Percentiles rank a stretch among this genome's conserved stretches.
phyloP scores from a whole-genome alignment of 2,329 filamentous ascomycete species.

The Uncinocarpus reesii region DNA sequence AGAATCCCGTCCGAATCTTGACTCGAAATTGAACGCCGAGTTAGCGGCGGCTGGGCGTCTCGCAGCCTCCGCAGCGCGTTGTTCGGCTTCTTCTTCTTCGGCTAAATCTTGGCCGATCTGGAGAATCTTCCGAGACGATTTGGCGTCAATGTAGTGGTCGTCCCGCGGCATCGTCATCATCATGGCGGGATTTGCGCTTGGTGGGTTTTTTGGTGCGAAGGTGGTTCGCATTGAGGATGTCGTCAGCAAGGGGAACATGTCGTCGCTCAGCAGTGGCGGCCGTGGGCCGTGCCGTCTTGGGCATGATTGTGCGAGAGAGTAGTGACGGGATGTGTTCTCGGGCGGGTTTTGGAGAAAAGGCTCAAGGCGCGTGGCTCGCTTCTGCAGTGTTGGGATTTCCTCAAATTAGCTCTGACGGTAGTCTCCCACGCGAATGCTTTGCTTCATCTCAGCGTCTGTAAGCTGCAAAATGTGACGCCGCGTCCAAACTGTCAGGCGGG shows the following conservation, averaged over 20 bases:
- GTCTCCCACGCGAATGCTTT: no score
- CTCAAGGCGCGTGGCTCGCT: neutral
- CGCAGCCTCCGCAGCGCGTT: constrained; percentile 23
- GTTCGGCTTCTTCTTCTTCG: constrained; percentile 61
- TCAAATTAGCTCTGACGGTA: no score
- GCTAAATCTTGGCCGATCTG: constrained; percentile 79
- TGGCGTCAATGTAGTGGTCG: constrained; percentile 72
- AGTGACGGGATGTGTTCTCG: neutral
- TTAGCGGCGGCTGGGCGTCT: constrained; percentile 30
- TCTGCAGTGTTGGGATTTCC: no score
- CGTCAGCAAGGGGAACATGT: constrained; percentile 86
- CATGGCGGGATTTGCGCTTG: constrained; percentile 48
- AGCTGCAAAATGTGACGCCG: no score
- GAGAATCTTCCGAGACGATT: constrained; percentile 78
- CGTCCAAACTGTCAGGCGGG: constrained; percentile 4
- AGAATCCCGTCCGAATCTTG: constrained; percentile 53
- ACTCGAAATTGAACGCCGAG: constrained; percentile 68
- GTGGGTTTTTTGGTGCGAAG: constrained; percentile 70
- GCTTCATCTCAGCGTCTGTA: no score
- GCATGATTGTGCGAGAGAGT: constrained; percentile 43
- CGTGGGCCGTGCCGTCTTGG: constrained; percentile 54
- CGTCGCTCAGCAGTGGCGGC: constrained; percentile 51
- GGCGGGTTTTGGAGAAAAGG: neutral
- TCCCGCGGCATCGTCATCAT: constrained; percentile 51
- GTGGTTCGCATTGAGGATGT: constrained; percentile 60